phyloP scores from a whole-genome alignment of 2,329 filamentous ascomycete genomes.

The Exophiala spinifera region DNA sequence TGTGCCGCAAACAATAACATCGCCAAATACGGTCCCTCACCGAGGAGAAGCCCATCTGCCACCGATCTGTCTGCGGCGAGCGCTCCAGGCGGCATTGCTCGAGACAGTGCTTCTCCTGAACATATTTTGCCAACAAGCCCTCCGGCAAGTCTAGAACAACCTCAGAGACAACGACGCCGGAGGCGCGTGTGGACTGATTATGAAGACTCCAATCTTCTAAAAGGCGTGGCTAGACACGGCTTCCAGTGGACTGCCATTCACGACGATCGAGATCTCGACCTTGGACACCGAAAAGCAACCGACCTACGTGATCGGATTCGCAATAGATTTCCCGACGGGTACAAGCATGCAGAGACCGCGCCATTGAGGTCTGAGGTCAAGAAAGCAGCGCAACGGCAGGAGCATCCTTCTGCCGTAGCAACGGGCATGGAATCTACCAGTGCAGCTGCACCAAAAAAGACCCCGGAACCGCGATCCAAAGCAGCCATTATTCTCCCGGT shows the following conservation, averaged over 20 bases:
- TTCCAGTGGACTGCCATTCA: conserved; percentile 60
- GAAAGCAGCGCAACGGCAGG: conserved; percentile 21
- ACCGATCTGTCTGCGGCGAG: conserved; percentile 4
- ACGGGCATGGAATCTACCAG: background rate
- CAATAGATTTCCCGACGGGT: conserved; percentile 57
- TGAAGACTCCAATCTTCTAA: conserved; percentile 58
- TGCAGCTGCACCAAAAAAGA: background rate
- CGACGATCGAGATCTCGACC: conserved; percentile 52
- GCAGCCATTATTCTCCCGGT: too few relatives aligned
- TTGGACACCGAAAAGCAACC: conserved; percentile 53
- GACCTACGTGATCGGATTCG: conserved; percentile 62
- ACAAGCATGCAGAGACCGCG: conserved; percentile 46
- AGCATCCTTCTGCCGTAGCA: background rate
- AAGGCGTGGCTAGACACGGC: conserved; percentile 58
- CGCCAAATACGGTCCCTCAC: conserved; percentile 18
- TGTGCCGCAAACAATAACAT: conserved; percentile 51
- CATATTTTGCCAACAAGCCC: conserved; percentile 1
- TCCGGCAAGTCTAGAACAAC: conserved; percentile 28
- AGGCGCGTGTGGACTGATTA: conserved; percentile 54
- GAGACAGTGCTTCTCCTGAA: conserved; percentile 22
- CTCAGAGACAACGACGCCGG: conserved; percentile 50
- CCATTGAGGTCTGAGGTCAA: conserved; percentile 27
- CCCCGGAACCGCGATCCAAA: background rate
- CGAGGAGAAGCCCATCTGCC: conserved; percentile 4
- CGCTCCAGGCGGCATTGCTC: conserved; percentile 25